These are phyloP conservation scores for Quercus tomentella DNA, from an alignment of 331 rosid genomes.

Conservation along the genomic window DNA sequence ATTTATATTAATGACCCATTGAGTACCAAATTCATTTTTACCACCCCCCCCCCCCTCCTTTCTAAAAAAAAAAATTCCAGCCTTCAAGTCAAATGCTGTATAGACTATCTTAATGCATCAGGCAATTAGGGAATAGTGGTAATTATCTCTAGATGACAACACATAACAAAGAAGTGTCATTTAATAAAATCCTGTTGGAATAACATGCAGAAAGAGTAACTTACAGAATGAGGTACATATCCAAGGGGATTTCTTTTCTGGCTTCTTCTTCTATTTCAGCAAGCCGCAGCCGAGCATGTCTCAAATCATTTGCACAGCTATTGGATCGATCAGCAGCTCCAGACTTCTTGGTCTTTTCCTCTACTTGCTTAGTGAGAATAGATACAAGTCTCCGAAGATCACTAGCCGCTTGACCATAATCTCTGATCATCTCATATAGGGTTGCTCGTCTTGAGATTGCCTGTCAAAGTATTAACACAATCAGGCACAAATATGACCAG, in stretches of 20 bases:
- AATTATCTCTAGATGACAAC: not conserved
- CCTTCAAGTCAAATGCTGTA: not conserved
- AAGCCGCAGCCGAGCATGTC: constrained; percentile 62
- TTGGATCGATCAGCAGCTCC: constrained; percentile 58
- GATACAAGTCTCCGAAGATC: constrained; percentile 76
- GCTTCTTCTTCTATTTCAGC: constrained; percentile 83
- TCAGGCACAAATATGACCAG: not conserved
- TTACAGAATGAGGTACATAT: constrained; percentile 93
- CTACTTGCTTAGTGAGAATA: constrained; percentile 46
- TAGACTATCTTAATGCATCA: not conserved
- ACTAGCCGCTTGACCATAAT: constrained; percentile 79
- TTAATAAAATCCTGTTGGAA: not conserved
- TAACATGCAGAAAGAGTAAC: constrained; percentile 26
- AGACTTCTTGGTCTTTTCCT: constrained; percentile 46
- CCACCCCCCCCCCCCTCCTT: too few relatives aligned
- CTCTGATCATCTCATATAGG: constrained; percentile 78
- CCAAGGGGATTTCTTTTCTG: constrained; percentile 77
- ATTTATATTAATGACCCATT: not conserved
- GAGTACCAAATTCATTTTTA: not conserved
- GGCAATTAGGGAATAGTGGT: not conserved
- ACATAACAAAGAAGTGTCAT: not conserved
- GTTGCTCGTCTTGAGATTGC: constrained; percentile 93
- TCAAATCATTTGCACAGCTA: constrained; percentile 63
- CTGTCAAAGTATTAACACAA: constrained; percentile 39
- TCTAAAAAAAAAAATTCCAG: not conserved